phyloP scores from a whole-genome alignment of 1,139 yeast species.

The Candida pseudocylindracea region DNA sequence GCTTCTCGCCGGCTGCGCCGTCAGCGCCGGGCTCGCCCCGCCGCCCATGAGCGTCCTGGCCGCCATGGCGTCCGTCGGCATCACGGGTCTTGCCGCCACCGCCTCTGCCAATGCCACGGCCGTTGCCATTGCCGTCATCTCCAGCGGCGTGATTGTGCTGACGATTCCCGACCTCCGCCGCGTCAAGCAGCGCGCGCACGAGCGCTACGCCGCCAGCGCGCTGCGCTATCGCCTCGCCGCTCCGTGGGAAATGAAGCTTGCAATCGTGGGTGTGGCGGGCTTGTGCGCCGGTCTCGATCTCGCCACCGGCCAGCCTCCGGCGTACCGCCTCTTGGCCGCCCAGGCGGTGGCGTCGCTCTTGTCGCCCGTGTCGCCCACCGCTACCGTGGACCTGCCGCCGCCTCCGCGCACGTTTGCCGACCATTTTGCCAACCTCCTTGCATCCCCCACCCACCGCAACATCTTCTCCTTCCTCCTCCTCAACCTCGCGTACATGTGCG shows the following conservation, averaged over 20 bases:
- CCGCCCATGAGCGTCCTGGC: too few relatives aligned
- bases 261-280: neutral
- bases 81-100: too few relatives aligned
- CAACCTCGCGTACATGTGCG: slow-evolving; percentile 83
- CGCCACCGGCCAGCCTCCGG: neutral
- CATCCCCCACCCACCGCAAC: neutral
- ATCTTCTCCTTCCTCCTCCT: slow-evolving; percentile 72
- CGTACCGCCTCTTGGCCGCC: neutral
- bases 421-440: neutral
- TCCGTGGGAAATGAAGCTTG: too few relatives aligned
- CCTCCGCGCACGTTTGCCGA: neutral
- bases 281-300: neutral
- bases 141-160: neutral
- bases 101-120: neutral
- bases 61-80: too few relatives aligned
- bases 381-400: neutral
- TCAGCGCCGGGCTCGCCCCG: too few relatives aligned
- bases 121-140: slow-evolving; percentile 1
- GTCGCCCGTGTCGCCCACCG: neutral
- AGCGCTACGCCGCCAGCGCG: too few relatives aligned
- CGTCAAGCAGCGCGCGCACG: neutral
- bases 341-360: neutral
- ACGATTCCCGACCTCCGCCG: neutral
- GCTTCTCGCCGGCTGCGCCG: too few relatives aligned
- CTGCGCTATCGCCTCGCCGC: too few relatives aligned